A percentile compares a stretch with the other conserved stretches of the same genome.
Conservation (phyloP, 768 basidiomycete genomes). For the Suillus americanus region DNA sequence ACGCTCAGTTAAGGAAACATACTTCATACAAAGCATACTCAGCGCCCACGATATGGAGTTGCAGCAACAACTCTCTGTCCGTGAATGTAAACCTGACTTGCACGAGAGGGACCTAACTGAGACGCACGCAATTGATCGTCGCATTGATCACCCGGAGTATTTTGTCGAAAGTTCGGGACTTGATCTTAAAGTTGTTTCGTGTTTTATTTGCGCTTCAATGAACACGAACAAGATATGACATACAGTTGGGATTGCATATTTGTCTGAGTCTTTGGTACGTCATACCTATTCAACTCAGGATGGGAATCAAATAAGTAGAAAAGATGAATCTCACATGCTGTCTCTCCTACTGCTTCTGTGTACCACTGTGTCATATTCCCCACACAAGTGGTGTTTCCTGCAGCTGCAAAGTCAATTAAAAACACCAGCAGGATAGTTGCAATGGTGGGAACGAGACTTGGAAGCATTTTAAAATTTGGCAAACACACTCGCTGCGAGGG, state of each 20-base stretch:
- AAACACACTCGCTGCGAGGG: too few species aligned
- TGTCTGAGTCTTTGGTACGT: slow-evolving; percentile 27
- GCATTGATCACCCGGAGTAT: slow-evolving; percentile 26
- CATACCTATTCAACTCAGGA: slow-evolving; percentile 13
- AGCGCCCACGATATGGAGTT: slow-evolving; percentile 27
- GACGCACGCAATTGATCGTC: slow-evolving; percentile 23
- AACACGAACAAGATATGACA: slow-evolving; percentile 5
- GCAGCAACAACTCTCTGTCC: slow-evolving; percentile 25
- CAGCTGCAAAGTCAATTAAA: not conserved
- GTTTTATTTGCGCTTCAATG: not conserved
- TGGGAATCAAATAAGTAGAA: not conserved
- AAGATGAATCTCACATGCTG: slow-evolving; percentile 22
- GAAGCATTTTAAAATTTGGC: not conserved
- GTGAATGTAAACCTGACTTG: not conserved
- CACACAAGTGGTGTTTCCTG: slow-evolving; percentile 24
- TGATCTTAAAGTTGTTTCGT: slow-evolving; percentile 10
- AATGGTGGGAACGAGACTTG: not conserved
- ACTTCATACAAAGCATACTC: slow-evolving; percentile 31
- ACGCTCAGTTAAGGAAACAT: not conserved
- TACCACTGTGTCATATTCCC: slow-evolving; percentile 26
- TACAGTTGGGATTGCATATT: slow-evolving; percentile 24
- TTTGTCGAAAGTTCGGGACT: slow-evolving; percentile 20
- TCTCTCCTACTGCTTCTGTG: slow-evolving; percentile 25
- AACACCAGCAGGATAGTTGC: not conserved
- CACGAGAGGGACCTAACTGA: not conserved